Percentiles rank a stretch among this genome's conserved stretches.
Evolutionary conservation across 2,329 filamentous ascomycete genomes (phyloP).

Genomic region (Tolypocladium pustulatum): DNA sequence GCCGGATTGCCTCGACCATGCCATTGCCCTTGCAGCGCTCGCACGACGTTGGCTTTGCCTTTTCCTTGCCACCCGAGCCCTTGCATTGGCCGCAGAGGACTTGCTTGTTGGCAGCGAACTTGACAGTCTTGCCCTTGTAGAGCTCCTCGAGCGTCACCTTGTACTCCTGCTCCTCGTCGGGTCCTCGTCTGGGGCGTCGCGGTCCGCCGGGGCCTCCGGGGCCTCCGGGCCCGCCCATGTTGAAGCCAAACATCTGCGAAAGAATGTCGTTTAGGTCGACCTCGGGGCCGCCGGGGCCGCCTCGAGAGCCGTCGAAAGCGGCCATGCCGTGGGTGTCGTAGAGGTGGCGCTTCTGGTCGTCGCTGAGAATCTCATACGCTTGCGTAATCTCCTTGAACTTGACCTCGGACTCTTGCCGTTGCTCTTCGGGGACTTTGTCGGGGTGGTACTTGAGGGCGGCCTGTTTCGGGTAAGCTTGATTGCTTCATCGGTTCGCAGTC

Average conservation of each 20-base stretch:
- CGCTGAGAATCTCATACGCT: constrained; percentile 94
- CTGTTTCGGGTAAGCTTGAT: constrained; percentile 32
- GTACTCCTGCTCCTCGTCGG: constrained; percentile 83
- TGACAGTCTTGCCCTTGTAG: constrained; percentile 97
- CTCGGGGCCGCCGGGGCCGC: constrained; percentile 56
- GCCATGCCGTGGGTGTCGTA: constrained; percentile 96
- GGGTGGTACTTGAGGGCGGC: constrained; percentile 82
- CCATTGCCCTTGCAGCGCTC: constrained; percentile 76
- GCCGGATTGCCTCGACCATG: constrained; percentile 64
- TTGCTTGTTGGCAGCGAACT: constrained; percentile 92
- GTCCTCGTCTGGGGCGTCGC: constrained; percentile 57
- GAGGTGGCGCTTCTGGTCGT: constrained; percentile 83
- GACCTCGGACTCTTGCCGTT: constrained; percentile 74
- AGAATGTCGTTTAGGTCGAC: constrained; percentile 88
- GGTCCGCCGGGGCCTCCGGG: constrained; percentile 46
- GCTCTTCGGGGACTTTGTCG: constrained; percentile 84
- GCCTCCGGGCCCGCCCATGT: constrained; percentile 47
- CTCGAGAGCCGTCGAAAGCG: constrained; percentile 72
- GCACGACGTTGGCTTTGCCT: constrained; percentile 75
- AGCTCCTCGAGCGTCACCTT: constrained; percentile 86
- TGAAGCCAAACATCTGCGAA: constrained; percentile 82
- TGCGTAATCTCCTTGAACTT: constrained; percentile 90
- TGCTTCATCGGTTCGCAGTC: background rate
- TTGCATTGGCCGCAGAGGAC: constrained; percentile 81
- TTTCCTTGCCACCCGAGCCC: constrained; percentile 83